phyloP scores from a whole-genome alignment of 192 early-diverging fungal genomes.

The Entomortierella lignicola region DNA sequence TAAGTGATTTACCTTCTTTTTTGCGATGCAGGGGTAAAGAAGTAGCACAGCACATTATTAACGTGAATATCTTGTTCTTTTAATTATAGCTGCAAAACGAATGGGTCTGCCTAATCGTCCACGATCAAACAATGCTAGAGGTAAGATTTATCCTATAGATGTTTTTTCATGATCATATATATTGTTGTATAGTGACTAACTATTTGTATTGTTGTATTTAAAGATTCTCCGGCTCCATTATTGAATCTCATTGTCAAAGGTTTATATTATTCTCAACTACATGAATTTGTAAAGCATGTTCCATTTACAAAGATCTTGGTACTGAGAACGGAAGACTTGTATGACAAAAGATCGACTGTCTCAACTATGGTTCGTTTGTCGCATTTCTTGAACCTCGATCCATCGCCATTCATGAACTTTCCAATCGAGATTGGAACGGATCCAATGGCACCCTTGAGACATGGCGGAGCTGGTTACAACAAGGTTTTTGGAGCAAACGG shows the following conservation, averaged over 20 bases:
- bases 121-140: conserved; percentile 40
- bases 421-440: conserved; percentile 51
- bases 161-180: neutral
- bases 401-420: conserved; percentile 46
- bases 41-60: neutral
- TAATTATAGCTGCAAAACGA: conserved; percentile 36
- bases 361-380: conserved; percentile 49
- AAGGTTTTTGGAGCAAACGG: conserved; percentile 26
- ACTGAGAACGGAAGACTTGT: conserved; percentile 45
- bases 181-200: neutral
- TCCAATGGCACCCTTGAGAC: conserved; percentile 44
- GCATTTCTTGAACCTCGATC: conserved; percentile 49
- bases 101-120: conserved; percentile 50
- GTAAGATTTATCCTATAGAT: conserved; percentile 1
- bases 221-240: conserved; percentile 43
- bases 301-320: conserved; percentile 54
- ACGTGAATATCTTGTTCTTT: neutral
- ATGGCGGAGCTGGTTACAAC: conserved; percentile 38
- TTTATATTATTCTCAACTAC: conserved; percentile 49
- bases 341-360: conserved; percentile 44
- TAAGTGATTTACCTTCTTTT: conserved; percentile 4
- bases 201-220: neutral
- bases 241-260: conserved; percentile 51
- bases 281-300: conserved; percentile 52
- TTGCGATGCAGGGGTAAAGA: neutral